A percentile compares a stretch with the other conserved stretches of the same genome.
These are phyloP conservation scores for Erysimum cheiranthoides DNA, from an alignment of 345 rosid species.

Conservation along the genomic window DNA sequence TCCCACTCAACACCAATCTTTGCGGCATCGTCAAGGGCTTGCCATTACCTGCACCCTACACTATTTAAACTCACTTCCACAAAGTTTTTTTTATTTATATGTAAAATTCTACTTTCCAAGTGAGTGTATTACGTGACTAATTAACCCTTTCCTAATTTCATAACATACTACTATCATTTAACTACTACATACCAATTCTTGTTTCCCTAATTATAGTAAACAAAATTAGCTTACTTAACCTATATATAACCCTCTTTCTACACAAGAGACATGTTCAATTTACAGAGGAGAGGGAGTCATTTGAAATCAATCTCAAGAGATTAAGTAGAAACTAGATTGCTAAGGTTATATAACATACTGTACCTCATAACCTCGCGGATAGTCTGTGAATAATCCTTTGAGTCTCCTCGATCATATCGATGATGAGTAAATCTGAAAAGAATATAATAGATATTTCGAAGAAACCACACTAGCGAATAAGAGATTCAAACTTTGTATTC, in stretches of 20 bases:
- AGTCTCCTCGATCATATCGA: constrained; percentile 24
- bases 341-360: not conserved
- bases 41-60: constrained; percentile 74
- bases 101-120: constrained; percentile 39
- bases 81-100: constrained; percentile 37
- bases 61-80: constrained; percentile 48
- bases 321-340: not conserved
- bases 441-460: not conserved
- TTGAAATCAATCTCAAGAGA: not conserved
- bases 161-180: constrained; percentile 5
- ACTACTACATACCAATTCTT: not conserved
- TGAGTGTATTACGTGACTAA: constrained; percentile 38
- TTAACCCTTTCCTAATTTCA: constrained; percentile 47
- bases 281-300: not conserved
- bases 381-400: not conserved
- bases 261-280: not conserved
- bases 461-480: not conserved
- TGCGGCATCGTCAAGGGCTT: constrained; percentile 67
- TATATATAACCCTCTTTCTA: not conserved
- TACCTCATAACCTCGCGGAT: not conserved
- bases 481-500: not conserved
- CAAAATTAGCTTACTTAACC: not conserved
- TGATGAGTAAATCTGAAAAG: constrained; percentile 7
- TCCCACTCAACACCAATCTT: constrained; percentile 60
- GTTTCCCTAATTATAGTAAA: not conserved